Conservation (phyloP, 2,329 filamentous ascomycete species). For the Ophidiomyces ophidiicola region DNA sequence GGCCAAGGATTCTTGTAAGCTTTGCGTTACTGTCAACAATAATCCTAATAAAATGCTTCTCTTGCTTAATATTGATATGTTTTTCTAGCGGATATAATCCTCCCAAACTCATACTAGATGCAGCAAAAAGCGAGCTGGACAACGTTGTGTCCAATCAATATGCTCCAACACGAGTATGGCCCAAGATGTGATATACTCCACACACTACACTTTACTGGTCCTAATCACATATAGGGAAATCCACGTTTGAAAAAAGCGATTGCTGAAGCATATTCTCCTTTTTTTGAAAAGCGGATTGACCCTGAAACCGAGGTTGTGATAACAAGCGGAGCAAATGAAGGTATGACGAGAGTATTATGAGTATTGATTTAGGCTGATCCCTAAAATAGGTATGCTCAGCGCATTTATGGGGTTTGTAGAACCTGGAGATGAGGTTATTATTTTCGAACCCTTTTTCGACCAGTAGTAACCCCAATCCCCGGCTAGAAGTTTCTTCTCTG, state of each 20-base stretch:
- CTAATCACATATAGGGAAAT: slow-evolving; percentile 45
- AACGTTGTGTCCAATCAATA: slow-evolving; percentile 97
- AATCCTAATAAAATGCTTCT: background rate
- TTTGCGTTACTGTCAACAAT: background rate
- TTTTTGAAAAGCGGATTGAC: slow-evolving; percentile 69
- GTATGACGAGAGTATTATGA: slow-evolving; percentile 16
- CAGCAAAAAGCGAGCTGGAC: slow-evolving; percentile 79
- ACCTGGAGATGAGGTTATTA: slow-evolving; percentile 85
- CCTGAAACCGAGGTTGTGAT: slow-evolving; percentile 89
- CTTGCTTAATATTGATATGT: slow-evolving; percentile 2
- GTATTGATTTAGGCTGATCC: background rate
- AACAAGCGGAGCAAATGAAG: slow-evolving; percentile 55
- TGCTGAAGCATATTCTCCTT: slow-evolving; percentile 79
- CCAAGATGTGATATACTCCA: background rate
- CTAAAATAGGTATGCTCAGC: slow-evolving; percentile 62
- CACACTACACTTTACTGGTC: background rate
- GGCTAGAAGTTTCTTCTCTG: slow-evolving; percentile 1
- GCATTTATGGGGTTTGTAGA: slow-evolving; percentile 98
- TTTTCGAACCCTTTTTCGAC: slow-evolving; percentile 98
- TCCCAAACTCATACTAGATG: slow-evolving; percentile 76
- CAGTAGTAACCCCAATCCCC: slow-evolving; percentile 49
- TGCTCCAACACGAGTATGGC: slow-evolving; percentile 65
- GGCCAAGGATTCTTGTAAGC: slow-evolving; percentile 49
- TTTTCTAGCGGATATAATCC: slow-evolving; percentile 67
- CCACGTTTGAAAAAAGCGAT: slow-evolving; percentile 87